phyloP scores from a whole-genome alignment of 805 yeast genomes.

The Tetrapisispora arboricola region DNA sequence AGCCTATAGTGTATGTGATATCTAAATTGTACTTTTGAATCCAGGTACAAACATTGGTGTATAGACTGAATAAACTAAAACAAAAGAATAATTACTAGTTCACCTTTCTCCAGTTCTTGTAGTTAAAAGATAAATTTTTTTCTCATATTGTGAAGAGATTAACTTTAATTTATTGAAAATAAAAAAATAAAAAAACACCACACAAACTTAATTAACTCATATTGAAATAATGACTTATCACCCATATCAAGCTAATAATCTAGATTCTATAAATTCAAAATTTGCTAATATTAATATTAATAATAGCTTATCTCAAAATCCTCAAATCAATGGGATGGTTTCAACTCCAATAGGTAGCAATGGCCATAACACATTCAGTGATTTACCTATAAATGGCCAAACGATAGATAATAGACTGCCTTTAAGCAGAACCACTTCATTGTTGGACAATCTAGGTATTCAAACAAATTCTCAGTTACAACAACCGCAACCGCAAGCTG shows the following conservation, averaged over 20 bases:
- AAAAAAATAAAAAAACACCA: no score
- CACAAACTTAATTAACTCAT: neutral
- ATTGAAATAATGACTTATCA: constrained; percentile 5
- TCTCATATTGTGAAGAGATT: no score
- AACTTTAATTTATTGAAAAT: no score
- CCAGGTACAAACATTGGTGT: no score
- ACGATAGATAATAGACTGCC: constrained; percentile 2
- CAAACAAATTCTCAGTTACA: constrained; percentile 10
- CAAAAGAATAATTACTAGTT: no score
- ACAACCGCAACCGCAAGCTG: neutral
- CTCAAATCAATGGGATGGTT: neutral
- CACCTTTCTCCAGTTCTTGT: no score
- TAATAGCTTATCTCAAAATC: neutral
- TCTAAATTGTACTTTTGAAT: no score
- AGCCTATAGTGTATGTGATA: no score
- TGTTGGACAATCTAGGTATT: constrained; percentile 21
- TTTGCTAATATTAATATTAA: constrained; percentile 9
- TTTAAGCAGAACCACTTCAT: constrained; percentile 14
- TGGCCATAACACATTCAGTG: neutral
- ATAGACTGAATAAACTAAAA: no score
- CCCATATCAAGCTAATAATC: constrained; percentile 5
- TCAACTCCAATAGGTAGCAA: constrained; percentile 6
- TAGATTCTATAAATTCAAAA: constrained; percentile 15
- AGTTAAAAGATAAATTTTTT: no score
- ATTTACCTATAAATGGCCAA: neutral